Evolutionary conservation across 768 basidiomycete genomes (phyloP).

Genomic region (Trametes meyenii): DNA sequence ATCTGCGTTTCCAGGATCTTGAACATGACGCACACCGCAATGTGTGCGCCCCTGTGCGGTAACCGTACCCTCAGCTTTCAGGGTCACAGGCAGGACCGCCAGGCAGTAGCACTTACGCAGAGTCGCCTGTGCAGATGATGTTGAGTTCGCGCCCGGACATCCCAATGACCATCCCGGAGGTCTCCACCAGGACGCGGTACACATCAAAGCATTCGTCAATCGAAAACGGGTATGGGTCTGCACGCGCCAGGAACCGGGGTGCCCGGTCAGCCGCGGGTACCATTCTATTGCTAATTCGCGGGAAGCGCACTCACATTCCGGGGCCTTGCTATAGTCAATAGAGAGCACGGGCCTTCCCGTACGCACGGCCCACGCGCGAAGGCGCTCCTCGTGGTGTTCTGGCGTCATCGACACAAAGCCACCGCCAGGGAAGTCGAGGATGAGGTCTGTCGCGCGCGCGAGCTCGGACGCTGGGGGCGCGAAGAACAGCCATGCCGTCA

Average conservation of each 20-base stretch:
- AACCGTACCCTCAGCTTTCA: conserved; percentile 11
- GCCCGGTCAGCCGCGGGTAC: conserved; percentile 9
- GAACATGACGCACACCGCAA: conserved; percentile 83
- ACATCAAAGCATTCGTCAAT: conserved; percentile 94
- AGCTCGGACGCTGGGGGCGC: conserved; percentile 66
- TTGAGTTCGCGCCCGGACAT: conserved; percentile 84
- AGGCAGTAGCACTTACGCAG: conserved; percentile 74
- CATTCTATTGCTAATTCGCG: neutral
- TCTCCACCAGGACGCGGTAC: conserved; percentile 80
- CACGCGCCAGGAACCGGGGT: conserved; percentile 2
- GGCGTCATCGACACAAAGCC: conserved; percentile 97
- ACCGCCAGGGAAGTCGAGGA: conserved; percentile 93
- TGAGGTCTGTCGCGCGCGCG: conserved; percentile 70
- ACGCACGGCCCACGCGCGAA: conserved; percentile 81
- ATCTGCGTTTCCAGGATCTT: conserved; percentile 74
- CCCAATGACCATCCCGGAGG: conserved; percentile 78
- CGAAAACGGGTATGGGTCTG: conserved; percentile 97
- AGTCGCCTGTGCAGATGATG: conserved; percentile 87
- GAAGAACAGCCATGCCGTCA: conserved; percentile 85
- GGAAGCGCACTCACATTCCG: conserved; percentile 71
- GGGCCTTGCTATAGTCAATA: conserved; percentile 95
- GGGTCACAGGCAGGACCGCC: neutral
- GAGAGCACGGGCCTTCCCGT: conserved; percentile 81
- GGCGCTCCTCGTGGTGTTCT: conserved; percentile 93
- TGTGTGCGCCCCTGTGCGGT: conserved; percentile 74